Percentiles rank a stretch among this genome's conserved stretches.
These are phyloP conservation scores for Dianthus caryophyllus DNA, from an alignment of 148 eudicot genomes.

Conservation along the genomic window DNA sequence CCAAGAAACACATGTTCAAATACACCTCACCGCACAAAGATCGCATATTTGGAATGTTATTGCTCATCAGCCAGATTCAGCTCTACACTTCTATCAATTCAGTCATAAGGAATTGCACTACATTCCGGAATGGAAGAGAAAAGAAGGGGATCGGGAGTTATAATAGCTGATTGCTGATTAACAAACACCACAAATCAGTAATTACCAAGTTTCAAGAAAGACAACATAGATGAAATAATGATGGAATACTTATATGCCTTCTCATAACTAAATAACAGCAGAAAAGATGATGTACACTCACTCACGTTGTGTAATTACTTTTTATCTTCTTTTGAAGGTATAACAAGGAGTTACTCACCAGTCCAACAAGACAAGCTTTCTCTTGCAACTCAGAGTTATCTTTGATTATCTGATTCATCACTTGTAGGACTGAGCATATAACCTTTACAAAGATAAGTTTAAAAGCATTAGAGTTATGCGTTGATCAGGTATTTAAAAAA, in stretches of 20 bases:
- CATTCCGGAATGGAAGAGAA: background rate
- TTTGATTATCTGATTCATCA: conserved; percentile 82
- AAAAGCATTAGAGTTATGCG: background rate
- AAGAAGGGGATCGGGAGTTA: background rate
- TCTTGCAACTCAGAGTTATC: conserved; percentile 85
- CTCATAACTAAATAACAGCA: background rate
- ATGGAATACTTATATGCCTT: background rate
- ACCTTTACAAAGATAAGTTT: conserved; percentile 47
- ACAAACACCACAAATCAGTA: background rate
- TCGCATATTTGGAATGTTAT: background rate
- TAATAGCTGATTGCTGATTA: background rate
- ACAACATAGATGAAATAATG: background rate
- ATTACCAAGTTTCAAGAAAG: background rate
- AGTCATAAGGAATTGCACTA: background rate
- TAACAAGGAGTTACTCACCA: conserved; percentile 48
- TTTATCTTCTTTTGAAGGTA: background rate
- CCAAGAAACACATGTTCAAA: background rate
- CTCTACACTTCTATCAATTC: background rate
- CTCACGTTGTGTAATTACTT: background rate
- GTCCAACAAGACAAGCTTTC: conserved; percentile 96
- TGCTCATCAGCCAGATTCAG: background rate
- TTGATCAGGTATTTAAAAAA: background rate
- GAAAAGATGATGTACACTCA: background rate
- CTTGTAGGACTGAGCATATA: conserved; percentile 82
- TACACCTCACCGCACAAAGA: background rate